phyloP scores from a whole-genome alignment of 2,329 filamentous ascomycete genomes.

The Colletotrichum sp. region DNA sequence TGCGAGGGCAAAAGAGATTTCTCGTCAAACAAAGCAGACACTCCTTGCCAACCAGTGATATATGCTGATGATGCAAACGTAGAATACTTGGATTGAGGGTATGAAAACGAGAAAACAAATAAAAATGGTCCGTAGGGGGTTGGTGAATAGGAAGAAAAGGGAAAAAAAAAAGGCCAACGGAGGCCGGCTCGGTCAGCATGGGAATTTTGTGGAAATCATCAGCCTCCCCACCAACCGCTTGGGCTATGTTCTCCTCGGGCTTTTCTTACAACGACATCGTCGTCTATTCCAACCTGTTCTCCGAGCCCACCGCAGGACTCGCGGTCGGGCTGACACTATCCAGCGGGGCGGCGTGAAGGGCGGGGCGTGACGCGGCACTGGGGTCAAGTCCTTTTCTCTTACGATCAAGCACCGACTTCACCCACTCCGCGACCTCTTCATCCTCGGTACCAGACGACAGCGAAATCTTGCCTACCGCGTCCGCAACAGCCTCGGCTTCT shows the following conservation, averaged over 20 bases:
- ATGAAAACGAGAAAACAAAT: slow-evolving; percentile 18
- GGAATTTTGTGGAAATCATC: neutral
- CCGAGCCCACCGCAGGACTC: slow-evolving; percentile 37
- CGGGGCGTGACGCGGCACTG: slow-evolving; percentile 69
- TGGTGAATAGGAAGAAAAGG: neutral
- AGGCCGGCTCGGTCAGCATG: slow-evolving; percentile 19
- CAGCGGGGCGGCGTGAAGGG: slow-evolving; percentile 85
- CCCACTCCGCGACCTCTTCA: slow-evolving; percentile 86
- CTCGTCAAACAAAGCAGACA: neutral
- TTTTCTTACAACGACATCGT: neutral
- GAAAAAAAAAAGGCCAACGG: slow-evolving; percentile 1
- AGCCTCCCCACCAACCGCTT: slow-evolving; percentile 20
- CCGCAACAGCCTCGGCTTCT: slow-evolving; percentile 46
- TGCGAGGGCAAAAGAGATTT: neutral
- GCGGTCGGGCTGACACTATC: slow-evolving; percentile 68
- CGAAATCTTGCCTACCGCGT: slow-evolving; percentile 49
- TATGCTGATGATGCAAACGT: slow-evolving; percentile 17
- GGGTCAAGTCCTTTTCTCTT: slow-evolving; percentile 60
- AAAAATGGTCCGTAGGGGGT: neutral
- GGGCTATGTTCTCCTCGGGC: neutral
- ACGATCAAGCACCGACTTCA: slow-evolving; percentile 71
- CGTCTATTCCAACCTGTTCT: neutral
- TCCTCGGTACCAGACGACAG: slow-evolving; percentile 61
- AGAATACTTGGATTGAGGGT: slow-evolving; percentile 21
- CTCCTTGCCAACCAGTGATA: slow-evolving; percentile 6